Evolutionary conservation across 2,329 filamentous ascomycete species (phyloP).

Genomic region (Blastomyces emzantsi): DNA sequence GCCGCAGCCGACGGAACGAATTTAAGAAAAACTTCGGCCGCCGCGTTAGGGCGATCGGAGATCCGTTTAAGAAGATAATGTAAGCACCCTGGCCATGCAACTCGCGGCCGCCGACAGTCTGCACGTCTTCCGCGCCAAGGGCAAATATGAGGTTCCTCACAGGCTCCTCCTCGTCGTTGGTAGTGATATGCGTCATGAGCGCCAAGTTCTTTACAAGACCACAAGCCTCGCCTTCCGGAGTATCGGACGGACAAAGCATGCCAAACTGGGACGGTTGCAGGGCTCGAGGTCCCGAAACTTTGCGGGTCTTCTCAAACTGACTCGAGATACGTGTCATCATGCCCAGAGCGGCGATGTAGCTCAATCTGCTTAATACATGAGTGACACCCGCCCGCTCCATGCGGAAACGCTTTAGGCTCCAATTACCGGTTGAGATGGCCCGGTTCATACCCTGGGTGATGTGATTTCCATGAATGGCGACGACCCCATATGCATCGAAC

Average conservation of each 20-base stretch:
- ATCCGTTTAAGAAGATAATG: constrained; percentile 91
- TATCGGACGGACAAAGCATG: constrained; percentile 96
- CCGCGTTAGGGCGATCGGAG: constrained; percentile 77
- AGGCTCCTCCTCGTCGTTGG: constrained; percentile 85
- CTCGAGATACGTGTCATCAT: constrained; percentile 99
- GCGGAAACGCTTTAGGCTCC: constrained; percentile 95
- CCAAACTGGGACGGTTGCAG: constrained; percentile 96
- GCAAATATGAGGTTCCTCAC: constrained; percentile 80
- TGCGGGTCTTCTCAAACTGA: constrained; percentile 98
- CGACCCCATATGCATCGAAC: constrained; percentile 77
- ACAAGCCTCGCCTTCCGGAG: constrained; percentile 95
- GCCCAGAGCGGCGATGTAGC: constrained; percentile 90
- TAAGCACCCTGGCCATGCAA: constrained; percentile 79
- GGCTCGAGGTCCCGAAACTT: constrained; percentile 90
- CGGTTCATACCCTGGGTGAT: constrained; percentile 93
- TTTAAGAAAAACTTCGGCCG: constrained; percentile 79
- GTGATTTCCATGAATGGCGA: constrained; percentile 72
- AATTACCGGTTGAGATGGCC: constrained; percentile 95
- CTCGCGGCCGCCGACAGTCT: constrained; percentile 71
- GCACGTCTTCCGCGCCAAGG: constrained; percentile 74
- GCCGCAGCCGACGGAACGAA: constrained; percentile 75
- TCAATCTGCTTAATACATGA: constrained; percentile 87
- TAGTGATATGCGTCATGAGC: constrained; percentile 98
- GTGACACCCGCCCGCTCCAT: constrained; percentile 98
- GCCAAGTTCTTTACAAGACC: constrained; percentile 97